A percentile compares a stretch with the other conserved stretches of the same genome.
Evolutionary conservation across 139 green algal species (phyloP).

Genomic region (Desmodesmus armatus): DNA sequence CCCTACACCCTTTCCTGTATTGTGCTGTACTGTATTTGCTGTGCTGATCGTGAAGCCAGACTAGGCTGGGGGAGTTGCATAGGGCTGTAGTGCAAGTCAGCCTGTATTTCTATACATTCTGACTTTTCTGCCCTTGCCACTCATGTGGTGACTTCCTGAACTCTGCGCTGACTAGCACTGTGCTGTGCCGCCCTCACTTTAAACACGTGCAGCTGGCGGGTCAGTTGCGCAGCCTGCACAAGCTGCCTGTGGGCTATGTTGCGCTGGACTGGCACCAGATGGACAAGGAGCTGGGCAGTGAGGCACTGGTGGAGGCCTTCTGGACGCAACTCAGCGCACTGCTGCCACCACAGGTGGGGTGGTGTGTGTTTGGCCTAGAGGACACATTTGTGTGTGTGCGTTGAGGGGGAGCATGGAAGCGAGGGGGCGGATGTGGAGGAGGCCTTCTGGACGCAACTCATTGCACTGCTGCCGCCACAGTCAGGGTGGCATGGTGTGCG

Average conservation of each 20-base stretch:
- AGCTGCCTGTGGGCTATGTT: conserved; percentile 43
- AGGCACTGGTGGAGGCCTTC: conserved; percentile 89
- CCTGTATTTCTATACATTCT: too few species aligned
- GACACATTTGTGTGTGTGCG: not conserved
- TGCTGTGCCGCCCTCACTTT: too few species aligned
- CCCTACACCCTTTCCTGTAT: too few species aligned
- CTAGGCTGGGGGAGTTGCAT: too few species aligned
- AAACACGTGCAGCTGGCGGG: conserved; percentile 65
- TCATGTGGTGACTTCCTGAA: too few species aligned
- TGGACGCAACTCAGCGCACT: conserved; percentile 81
- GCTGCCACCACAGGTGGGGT: conserved; percentile 18
- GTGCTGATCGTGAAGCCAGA: too few species aligned
- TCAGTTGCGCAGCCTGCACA: conserved; percentile 62
- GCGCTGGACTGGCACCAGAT: conserved; percentile 95
- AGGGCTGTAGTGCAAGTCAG: too few species aligned
- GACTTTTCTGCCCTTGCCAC: too few species aligned
- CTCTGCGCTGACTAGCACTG: too few species aligned
- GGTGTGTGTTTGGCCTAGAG: not conserved
- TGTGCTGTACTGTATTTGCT: too few species aligned
- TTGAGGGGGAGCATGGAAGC: too few species aligned
- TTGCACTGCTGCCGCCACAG: not conserved
- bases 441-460: not conserved
- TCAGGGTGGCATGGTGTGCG: not conserved
- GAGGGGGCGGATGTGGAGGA: not conserved
- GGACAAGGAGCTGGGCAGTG: conserved; percentile 88